phyloP scores from a whole-genome alignment of 2,329 filamentous ascomycete genomes.

The Trichoderma sp. region DNA sequence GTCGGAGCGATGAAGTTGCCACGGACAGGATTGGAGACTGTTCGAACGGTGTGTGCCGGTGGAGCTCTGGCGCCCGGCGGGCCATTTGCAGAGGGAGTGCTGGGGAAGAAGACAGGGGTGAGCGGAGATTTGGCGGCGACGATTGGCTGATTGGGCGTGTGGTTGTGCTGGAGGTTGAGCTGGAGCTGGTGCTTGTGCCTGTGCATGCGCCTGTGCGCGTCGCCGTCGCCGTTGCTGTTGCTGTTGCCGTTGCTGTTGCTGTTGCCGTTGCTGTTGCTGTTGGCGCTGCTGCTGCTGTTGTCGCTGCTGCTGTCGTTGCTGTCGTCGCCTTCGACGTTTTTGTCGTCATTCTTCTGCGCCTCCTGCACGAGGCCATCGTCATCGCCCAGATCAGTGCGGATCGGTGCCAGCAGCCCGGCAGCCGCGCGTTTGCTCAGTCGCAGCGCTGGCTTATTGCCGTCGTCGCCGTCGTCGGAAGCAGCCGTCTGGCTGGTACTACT shows the following conservation, averaged over 20 bases:
- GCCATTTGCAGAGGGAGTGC: slow-evolving; percentile 23
- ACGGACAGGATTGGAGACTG: slow-evolving; percentile 47
- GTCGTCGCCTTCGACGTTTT: not conserved
- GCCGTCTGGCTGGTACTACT: slow-evolving; percentile 28
- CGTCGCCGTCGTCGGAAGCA: not conserved
- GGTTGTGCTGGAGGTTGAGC: no score
- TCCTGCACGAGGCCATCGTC: no score
- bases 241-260: not conserved
- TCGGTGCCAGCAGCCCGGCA: slow-evolving; percentile 47
- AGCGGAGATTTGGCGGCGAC: slow-evolving; percentile 80
- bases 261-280: no score
- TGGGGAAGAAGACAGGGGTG: slow-evolving; percentile 59
- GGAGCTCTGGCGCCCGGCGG: slow-evolving; percentile 9
- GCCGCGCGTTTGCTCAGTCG: slow-evolving; percentile 32
- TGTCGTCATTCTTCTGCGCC: no score
- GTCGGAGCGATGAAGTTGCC: slow-evolving; percentile 44
- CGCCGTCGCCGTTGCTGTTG: slow-evolving; percentile 71
- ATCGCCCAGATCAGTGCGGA: slow-evolving; percentile 47
- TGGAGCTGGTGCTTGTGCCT: no score
- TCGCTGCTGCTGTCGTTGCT: slow-evolving; percentile 74
- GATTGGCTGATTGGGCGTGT: slow-evolving; percentile 80
- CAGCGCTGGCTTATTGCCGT: not conserved
- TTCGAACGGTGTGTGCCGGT: slow-evolving; percentile 39
- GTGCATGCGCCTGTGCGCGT: no score
- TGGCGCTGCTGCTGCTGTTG: no score